Evolutionary conservation across 257 asterid species (phyloP).

Genomic region (Nicotiana paniculata): DNA sequence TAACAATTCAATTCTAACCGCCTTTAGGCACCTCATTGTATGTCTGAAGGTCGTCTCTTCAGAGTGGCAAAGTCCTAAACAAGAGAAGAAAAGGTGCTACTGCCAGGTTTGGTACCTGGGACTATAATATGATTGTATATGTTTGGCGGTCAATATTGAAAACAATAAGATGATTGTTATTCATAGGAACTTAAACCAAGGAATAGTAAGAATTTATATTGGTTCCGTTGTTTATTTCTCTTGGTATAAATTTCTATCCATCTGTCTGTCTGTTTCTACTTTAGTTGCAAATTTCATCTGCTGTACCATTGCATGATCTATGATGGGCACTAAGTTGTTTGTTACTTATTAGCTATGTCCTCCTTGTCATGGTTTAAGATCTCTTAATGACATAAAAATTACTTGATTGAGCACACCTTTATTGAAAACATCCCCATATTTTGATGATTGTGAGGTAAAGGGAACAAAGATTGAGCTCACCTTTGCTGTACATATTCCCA

Average conservation of each 20-base stretch:
- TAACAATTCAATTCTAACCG: background rate
- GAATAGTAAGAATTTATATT: background rate
- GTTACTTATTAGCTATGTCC: background rate
- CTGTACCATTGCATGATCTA: background rate
- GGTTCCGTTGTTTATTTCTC: background rate
- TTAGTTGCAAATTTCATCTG: background rate
- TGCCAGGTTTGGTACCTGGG: conserved; percentile 8
- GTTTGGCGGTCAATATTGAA: background rate
- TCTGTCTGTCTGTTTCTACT: background rate
- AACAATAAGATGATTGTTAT: background rate
- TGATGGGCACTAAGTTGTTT: background rate
- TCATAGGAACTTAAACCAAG: background rate
- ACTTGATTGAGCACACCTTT: background rate
- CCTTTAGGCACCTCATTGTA: background rate
- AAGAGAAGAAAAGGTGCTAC: background rate
- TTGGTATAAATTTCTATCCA: background rate
- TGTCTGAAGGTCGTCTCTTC: background rate
- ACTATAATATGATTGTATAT: background rate
- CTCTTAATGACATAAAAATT: background rate
- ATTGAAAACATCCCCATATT: background rate
- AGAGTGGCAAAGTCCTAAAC: background rate
- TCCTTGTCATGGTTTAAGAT: background rate
- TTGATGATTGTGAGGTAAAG: too few species aligned
- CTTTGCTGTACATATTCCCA: background rate
- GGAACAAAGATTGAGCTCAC: background rate